Evolutionary conservation across 2,329 filamentous ascomycete species (phyloP).

Genomic region (Sordariomycetes sp.): DNA sequence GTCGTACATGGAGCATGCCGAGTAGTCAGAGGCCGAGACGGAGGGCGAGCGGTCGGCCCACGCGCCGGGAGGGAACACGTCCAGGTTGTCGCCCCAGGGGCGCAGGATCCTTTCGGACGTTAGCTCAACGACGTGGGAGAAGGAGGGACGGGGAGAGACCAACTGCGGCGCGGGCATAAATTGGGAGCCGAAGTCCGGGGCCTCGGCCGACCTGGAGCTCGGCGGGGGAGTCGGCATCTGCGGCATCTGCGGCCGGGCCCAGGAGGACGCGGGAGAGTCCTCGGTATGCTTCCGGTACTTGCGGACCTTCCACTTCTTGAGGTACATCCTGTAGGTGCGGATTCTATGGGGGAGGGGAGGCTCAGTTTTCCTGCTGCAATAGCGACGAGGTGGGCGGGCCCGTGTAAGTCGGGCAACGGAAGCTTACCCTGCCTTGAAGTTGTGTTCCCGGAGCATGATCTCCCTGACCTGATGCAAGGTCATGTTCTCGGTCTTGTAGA

Average conservation of each 20-base stretch:
- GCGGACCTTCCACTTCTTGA: slow-evolving; percentile 31
- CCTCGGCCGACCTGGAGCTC: background rate
- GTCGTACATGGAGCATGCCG: background rate
- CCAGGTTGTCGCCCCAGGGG: background rate
- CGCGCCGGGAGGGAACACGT: background rate
- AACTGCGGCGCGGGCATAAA: background rate
- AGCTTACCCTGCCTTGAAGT: slow-evolving; percentile 29
- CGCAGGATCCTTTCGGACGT: background rate
- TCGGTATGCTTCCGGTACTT: slow-evolving; percentile 30
- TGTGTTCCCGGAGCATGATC: slow-evolving; percentile 25
- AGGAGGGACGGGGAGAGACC: background rate
- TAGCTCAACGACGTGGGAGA: background rate
- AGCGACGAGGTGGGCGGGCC: background rate
- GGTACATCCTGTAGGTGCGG: slow-evolving; percentile 37
- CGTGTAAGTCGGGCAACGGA: slow-evolving; percentile 6
- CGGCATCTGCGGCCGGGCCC: background rate
- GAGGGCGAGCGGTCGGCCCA: background rate
- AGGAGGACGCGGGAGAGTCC: too few relatives aligned
- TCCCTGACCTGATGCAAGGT: slow-evolving; percentile 28
- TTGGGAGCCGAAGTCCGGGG: background rate
- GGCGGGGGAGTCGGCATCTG: background rate
- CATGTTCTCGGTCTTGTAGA: slow-evolving; percentile 27
- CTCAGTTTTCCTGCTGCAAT: background rate
- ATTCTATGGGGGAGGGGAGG: slow-evolving; percentile 12
- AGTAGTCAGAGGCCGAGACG: background rate